A percentile compares a stretch with the other conserved stretches of the same genome.
phyloP scores from a whole-genome alignment of 2,329 filamentous ascomycete genomes.

The Colletotrichum melonis region DNA sequence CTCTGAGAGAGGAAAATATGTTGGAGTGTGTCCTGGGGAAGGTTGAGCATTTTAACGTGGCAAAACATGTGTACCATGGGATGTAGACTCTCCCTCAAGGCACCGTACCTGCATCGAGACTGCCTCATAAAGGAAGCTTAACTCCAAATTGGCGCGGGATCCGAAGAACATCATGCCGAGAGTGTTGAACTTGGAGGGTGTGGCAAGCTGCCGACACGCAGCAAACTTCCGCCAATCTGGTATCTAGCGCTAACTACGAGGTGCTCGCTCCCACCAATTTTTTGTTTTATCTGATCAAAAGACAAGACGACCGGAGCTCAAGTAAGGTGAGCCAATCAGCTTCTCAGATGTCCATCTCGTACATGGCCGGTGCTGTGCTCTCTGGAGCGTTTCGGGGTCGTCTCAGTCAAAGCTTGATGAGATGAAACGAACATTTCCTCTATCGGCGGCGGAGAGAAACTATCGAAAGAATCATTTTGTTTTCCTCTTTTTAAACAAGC shows the following conservation, averaged over 20 bases:
- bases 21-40: not conserved
- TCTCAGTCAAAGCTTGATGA: constrained; percentile 21
- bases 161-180: not conserved
- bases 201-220: not conserved
- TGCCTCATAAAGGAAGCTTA: not conserved
- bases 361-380: not conserved
- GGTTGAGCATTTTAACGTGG: not conserved
- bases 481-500: not conserved
- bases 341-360: not conserved
- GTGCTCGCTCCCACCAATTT: too few species aligned
- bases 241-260: not conserved
- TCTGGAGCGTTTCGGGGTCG: not conserved
- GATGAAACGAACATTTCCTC: not conserved
- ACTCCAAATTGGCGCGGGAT: too few species aligned
- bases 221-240: not conserved
- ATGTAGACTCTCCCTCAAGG: not conserved
- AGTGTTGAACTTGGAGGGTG: not conserved
- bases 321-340: not conserved
- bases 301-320: not conserved
- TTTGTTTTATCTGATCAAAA: not conserved
- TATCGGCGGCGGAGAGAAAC: not conserved
- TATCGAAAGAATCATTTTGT: not conserved
- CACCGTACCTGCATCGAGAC: not conserved
- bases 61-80: not conserved
- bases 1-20: too few species aligned